Base-by-base conservation (phyloP, 208 protist genomes). In the Trypanosoma rangeli region DNA sequence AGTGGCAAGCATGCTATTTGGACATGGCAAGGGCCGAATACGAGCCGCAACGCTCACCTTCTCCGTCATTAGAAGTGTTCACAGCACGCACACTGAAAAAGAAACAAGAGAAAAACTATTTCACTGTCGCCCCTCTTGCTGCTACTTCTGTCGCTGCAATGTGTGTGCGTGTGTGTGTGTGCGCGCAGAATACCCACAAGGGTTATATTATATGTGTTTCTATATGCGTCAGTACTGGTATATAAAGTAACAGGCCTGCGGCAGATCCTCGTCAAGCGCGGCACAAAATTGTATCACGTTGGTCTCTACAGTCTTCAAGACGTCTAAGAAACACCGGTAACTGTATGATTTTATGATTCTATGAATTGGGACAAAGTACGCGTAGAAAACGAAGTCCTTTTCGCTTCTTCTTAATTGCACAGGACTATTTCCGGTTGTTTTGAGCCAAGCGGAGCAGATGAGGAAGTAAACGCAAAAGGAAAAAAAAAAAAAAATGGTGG, bases 31-130 rank as follows among this genome's bases (percentile, higher is more conserved):
- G 18, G 96, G 95, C 10, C 96, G 85, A 24, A 98, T 82, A 52
- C 94, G 87, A 8, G 95, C 78, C 22, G 83, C 91, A 0, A 98
- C 94, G 7, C 66, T 76, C 22, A 96, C 91, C 3, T 85, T 79
- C 46, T 96, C 91, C 2, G 62, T 78, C 66, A 71, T 73, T 50
- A n/a, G 10, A 22, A 22, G 20, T 4, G 46, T 16, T 16, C 46
- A 33, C 55, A 35, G 37, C 59, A 55, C 42, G 54, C 42, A 58
- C 22, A 57, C 53, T 5, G 22, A 57, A 28, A 57, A 57, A 57
- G n/a, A 57, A 33, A 57, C 15, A 57, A 57, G 31, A 29, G 24
- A 50, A 16, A 42, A 42, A 42, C 37, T 10, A 4, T 42, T 42
- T 42, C 37, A 42, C 37, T 42, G 37, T 13, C 37, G 4, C 37